Conservation (phyloP, 371 early-diverging fungal genomes). For the Capillidium rhysosporum region DNA sequence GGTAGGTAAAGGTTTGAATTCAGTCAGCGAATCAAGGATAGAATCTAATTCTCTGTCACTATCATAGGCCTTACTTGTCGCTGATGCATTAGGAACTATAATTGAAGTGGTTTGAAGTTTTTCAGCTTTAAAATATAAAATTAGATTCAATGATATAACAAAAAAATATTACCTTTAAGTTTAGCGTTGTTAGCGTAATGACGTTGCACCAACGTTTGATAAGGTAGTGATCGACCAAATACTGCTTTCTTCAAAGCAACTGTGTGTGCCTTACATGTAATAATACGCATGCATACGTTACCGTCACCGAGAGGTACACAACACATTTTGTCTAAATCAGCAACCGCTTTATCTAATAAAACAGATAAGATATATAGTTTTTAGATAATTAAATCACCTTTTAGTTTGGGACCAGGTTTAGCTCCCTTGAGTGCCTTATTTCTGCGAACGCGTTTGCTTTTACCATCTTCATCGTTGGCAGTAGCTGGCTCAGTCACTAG, state of each 20-base stretch:
- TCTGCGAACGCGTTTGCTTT: not conserved
- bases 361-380: not conserved
- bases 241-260: slow-evolving; percentile 6
- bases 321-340: slow-evolving; percentile 2
- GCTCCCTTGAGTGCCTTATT: not conserved
- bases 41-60: too few relatives aligned
- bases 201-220: not conserved
- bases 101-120: too few relatives aligned
- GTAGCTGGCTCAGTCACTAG: not conserved
- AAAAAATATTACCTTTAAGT: not conserved
- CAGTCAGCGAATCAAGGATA: too few relatives aligned
- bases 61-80: too few relatives aligned
- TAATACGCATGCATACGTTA: not conserved
- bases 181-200: not conserved
- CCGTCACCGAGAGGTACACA: not conserved
- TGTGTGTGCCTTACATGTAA: slow-evolving; percentile 6
- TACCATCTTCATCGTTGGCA: not conserved
- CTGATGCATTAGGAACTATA: too few relatives aligned
- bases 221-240: not conserved
- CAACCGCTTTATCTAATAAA: not conserved
- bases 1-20: too few relatives aligned
- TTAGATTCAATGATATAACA: too few relatives aligned
- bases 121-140: too few relatives aligned
- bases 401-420: not conserved
- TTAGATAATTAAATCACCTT: not conserved